phyloP scores from a whole-genome alignment of 2,329 filamentous ascomycete species.

The Sporothrix variecibatus region DNA sequence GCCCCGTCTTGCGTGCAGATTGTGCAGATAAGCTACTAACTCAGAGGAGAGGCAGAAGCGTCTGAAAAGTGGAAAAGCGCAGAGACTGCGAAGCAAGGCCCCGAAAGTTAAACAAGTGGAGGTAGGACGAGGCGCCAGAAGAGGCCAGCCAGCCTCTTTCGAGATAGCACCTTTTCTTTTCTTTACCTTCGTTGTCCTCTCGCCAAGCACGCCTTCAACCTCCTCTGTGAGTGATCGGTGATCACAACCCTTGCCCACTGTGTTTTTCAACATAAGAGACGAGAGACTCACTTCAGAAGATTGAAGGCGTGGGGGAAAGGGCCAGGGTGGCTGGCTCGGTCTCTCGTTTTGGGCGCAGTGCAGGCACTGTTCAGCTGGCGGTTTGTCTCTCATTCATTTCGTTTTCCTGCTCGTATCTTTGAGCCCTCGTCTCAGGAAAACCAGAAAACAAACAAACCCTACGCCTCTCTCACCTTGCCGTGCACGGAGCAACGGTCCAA shows the following conservation, averaged over 20 bases:
- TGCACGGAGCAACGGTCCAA: background rate
- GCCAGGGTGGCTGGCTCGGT: background rate
- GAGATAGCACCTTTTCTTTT: background rate
- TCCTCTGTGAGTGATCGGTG: background rate
- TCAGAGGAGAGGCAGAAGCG: background rate
- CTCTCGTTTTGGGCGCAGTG: constrained; percentile 7
- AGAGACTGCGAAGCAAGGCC: background rate
- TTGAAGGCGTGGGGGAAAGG: background rate
- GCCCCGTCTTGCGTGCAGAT: background rate
- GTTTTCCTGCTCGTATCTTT: background rate
- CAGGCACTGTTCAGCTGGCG: background rate
- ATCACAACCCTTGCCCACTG: background rate
- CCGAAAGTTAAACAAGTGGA: background rate
- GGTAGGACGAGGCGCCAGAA: background rate
- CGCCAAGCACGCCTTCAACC: background rate
- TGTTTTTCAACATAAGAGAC: background rate
- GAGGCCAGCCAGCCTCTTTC: background rate
- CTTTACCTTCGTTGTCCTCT: background rate
- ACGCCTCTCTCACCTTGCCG: constrained; percentile 11
- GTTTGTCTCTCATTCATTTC: background rate
- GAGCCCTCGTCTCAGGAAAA: background rate
- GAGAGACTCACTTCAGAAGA: background rate
- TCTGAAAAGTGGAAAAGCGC: background rate
- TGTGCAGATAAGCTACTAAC: background rate
- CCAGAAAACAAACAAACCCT: background rate